Conservation (phyloP, 371 early-diverging fungal genomes). For the Batrachochytrium dendrobatidis region DNA sequence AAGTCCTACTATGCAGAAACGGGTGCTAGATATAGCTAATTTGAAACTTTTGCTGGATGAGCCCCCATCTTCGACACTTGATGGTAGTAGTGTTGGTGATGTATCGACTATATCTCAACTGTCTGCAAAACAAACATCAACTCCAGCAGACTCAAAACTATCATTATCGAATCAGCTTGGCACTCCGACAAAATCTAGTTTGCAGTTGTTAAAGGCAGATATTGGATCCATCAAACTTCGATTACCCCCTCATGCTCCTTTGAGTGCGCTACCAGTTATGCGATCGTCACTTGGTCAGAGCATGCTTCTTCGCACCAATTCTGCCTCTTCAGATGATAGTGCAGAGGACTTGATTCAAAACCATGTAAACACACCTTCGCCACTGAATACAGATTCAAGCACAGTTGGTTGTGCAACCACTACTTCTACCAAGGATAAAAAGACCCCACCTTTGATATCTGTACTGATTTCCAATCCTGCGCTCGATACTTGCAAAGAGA, state of each 20-base stretch:
- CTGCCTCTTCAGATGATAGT: neutral
- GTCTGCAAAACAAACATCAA: conserved; percentile 1
- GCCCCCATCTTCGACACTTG: neutral
- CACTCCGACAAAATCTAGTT: too few relatives aligned
- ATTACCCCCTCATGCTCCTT: too few relatives aligned
- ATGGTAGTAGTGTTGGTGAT: neutral
- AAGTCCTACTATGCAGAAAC: conserved; percentile 20
- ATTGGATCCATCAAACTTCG: too few relatives aligned
- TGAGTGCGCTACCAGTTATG: neutral
- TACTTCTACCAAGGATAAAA: too few relatives aligned
- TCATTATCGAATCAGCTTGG: neutral
- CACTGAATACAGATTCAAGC: too few relatives aligned
- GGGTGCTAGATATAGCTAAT: conserved; percentile 15
- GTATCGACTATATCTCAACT: neutral
- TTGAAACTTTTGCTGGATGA: neutral
- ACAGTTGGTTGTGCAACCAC: too few relatives aligned
- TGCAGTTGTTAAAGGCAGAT: too few relatives aligned
- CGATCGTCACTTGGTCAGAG: neutral
- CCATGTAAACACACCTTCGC: too few relatives aligned
- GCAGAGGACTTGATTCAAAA: too few relatives aligned
- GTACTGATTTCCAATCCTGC: too few relatives aligned
- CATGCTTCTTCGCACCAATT: neutral
- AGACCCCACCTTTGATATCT: too few relatives aligned
- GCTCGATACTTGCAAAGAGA: too few relatives aligned
- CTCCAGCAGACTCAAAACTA: neutral